Conservation (phyloP, 805 yeast species). For the Pichia phayaonensis region DNA sequence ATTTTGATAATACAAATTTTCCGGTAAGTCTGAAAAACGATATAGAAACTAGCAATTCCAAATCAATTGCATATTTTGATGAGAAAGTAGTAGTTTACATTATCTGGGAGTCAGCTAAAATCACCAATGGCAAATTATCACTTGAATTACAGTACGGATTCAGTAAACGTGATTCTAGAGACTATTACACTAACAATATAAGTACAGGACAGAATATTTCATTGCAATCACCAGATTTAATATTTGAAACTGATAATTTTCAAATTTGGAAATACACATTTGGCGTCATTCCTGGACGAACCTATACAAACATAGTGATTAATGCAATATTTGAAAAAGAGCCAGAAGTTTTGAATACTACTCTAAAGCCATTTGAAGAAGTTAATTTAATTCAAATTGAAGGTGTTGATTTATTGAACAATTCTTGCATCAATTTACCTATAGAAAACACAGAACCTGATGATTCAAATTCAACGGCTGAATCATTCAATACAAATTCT, state of each 20-base stretch:
- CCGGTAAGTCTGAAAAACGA: background rate
- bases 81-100: slow-evolving; percentile 11
- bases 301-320: slow-evolving; percentile 12
- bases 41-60: slow-evolving; percentile 11
- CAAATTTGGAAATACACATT: slow-evolving; percentile 15
- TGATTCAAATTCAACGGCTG: background rate
- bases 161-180: background rate
- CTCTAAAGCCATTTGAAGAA: slow-evolving; percentile 10
- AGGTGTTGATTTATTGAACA: slow-evolving; percentile 7
- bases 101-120: background rate
- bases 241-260: background rate
- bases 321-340: slow-evolving; percentile 14
- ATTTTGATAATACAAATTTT: background rate
- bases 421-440: background rate
- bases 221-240: slow-evolving; percentile 4
- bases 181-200: background rate
- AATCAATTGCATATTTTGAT: slow-evolving; percentile 26
- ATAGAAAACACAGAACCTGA: background rate
- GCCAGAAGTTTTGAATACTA: slow-evolving; percentile 3
- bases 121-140: background rate
- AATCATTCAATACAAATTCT: background rate
- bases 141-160: slow-evolving; percentile 1
- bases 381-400: slow-evolving; percentile 11
- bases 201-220: background rate
- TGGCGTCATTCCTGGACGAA: slow-evolving; percentile 16